Conservation (phyloP, 345 rosid genomes). For the Heritiera littoralis region DNA sequence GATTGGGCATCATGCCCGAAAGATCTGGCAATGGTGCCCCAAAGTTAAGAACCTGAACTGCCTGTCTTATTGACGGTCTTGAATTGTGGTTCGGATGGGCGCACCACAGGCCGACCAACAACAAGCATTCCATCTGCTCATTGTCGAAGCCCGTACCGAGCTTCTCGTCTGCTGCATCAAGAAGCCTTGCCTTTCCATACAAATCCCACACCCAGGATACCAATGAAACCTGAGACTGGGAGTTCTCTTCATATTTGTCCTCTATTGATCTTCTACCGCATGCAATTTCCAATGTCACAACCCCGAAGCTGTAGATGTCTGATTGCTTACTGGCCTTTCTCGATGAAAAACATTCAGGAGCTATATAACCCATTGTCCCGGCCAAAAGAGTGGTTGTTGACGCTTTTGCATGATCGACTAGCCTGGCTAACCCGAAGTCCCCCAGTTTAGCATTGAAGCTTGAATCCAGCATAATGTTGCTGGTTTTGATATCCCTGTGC, state of each 20-base stretch:
- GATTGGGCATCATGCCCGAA: not conserved
- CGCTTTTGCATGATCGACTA: constrained; percentile 27
- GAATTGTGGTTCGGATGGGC: constrained; percentile 10
- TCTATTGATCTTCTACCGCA: constrained; percentile 23
- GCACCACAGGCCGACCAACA: constrained; percentile 30
- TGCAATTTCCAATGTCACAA: constrained; percentile 30
- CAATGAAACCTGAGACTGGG: no score
- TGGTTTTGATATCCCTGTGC: constrained; percentile 38
- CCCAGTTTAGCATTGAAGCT: constrained; percentile 39
- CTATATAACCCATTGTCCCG: constrained; percentile 29
- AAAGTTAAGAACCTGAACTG: constrained; percentile 18
- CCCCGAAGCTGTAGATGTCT: constrained; percentile 24
- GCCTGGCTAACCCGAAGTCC: constrained; percentile 39
- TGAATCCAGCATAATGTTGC: constrained; percentile 36
- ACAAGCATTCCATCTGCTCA: constrained; percentile 25
- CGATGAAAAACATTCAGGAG: constrained; percentile 18
- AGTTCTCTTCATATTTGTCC: no score
- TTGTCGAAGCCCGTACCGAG: not conserved
- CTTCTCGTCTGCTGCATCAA: constrained; percentile 9
- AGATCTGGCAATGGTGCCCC: constrained; percentile 19
- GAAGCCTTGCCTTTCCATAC: not conserved
- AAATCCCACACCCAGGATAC: constrained; percentile 30
- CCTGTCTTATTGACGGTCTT: constrained; percentile 33
- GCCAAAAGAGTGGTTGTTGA: constrained; percentile 3
- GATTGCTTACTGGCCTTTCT: constrained; percentile 24